Base-by-base conservation (phyloP, 2,329 filamentous ascomycete genomes). In the Ascochyta pisi region DNA sequence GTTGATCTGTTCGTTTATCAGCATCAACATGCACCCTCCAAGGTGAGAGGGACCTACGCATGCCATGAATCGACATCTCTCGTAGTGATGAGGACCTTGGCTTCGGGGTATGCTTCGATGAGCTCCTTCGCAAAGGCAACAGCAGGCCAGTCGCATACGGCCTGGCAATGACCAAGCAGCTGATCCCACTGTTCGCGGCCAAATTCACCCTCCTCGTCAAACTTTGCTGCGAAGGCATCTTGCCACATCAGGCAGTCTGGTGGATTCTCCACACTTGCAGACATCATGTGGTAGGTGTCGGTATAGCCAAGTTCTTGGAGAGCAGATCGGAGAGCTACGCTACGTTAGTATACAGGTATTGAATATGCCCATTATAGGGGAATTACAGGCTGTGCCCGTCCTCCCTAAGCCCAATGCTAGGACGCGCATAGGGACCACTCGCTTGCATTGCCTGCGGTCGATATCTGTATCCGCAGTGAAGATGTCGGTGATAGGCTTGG, bases 361-460 rank as follows among this genome's bases (percentile, higher is more conserved):
- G 10, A 23, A 27, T 22, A 42, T 15, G 12, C 29, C 6, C 6
- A 4, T 10, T 3, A 1, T 15, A 16, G 13, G 9, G n/a, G n/a
- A 9, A 15, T 19, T 19, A 52, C 49, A 52, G 13, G 49, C 84
- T 68, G 89, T 91, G 67, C 89, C 89, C 10, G 88, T 91, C 60
- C 89, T 82, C 53, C 87, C 86, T 22, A 90, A 81, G 42, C 88
- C 89, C 0, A 92, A 81, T 42, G 87, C 84, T 29, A 91, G 83
- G 39, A 91, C 85, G 71, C 85, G 86, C 89, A 91, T 91, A 29
- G 88, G 88, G 49, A 89, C 87, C 29, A 80, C 84, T 52, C 89
- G 86, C 56, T 81, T 82, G 73, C 86, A 87, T 79, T 86, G 78
- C 37, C 49, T 49, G 34, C 51, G 51, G 75, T 91, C 86, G 73